phyloP scores from a whole-genome alignment of 192 early-diverging fungal species.

The Lobosporangium transversale region DNA sequence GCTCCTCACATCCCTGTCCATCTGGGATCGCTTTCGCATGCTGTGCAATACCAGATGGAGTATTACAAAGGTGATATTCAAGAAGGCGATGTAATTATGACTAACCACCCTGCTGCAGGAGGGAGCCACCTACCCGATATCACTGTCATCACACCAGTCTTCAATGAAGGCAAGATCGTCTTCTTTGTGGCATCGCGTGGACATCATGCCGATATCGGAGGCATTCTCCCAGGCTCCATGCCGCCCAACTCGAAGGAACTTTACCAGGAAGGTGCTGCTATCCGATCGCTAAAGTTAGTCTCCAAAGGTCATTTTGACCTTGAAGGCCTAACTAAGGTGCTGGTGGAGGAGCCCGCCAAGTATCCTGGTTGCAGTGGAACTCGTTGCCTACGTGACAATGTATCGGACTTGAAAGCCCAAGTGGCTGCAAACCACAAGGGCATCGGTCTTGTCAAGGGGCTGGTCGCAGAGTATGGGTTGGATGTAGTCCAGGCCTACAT shows the following conservation, averaged over 20 bases:
- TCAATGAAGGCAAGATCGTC: slow-evolving; percentile 76
- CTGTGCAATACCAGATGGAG: slow-evolving; percentile 91
- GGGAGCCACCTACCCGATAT: slow-evolving; percentile 97
- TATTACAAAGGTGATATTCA: slow-evolving; percentile 70
- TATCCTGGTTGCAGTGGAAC: slow-evolving; percentile 90
- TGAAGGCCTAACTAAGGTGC: slow-evolving; percentile 75
- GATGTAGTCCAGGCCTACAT: slow-evolving; percentile 96
- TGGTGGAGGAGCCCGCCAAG: slow-evolving; percentile 85
- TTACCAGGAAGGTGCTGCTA: slow-evolving; percentile 94
- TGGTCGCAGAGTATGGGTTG: slow-evolving; percentile 88
- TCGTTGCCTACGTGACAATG: slow-evolving; percentile 88
- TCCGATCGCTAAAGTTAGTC: slow-evolving; percentile 90
- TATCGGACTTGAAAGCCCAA: slow-evolving; percentile 96
- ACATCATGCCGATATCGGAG: slow-evolving; percentile 96
- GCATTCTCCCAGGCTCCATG: slow-evolving; percentile 84
- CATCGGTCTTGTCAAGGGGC: slow-evolving; percentile 79
- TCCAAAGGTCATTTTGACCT: slow-evolving; percentile 83
- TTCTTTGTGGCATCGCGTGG: slow-evolving; percentile 96
- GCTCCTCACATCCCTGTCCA: slow-evolving; percentile 94
- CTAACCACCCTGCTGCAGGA: slow-evolving; percentile 95
- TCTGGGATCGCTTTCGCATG: slow-evolving; percentile 92
- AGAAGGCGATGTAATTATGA: slow-evolving; percentile 95
- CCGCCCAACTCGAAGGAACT: slow-evolving; percentile 93
- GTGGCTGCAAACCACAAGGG: slow-evolving; percentile 97
- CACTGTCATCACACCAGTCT: slow-evolving; percentile 96